phyloP scores from a whole-genome alignment of 2,329 filamentous ascomycete species.

The Penicillium oxalicum region DNA sequence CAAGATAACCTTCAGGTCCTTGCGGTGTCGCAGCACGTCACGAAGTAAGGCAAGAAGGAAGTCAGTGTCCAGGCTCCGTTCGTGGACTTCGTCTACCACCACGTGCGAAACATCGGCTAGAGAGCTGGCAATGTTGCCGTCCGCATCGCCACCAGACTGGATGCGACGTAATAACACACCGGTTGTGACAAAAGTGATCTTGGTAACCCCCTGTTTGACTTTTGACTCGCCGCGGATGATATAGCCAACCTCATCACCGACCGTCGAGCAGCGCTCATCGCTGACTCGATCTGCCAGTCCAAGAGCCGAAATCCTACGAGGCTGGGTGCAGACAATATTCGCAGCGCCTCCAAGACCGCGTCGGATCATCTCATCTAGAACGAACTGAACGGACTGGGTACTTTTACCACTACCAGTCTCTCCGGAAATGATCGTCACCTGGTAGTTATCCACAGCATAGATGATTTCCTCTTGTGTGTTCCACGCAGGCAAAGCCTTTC shows the following conservation, averaged over 20 bases:
- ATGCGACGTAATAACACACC: conserved; percentile 84
- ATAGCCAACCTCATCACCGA: conserved; percentile 88
- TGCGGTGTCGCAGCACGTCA: conserved; percentile 67
- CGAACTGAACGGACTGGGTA: conserved; percentile 92
- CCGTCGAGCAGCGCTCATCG: conserved; percentile 74
- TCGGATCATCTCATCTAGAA: conserved; percentile 83
- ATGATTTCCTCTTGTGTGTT: conserved; percentile 71
- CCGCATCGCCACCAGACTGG: conserved; percentile 78
- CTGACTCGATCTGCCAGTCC: conserved; percentile 91
- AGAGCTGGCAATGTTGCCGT: conserved; percentile 73
- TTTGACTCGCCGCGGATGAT: conserved; percentile 86
- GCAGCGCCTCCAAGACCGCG: conserved; percentile 66
- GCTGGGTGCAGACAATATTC: conserved; percentile 94
- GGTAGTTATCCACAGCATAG: conserved; percentile 64
- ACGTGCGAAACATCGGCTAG: conserved; percentile 89
- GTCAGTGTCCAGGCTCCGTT: conserved; percentile 89
- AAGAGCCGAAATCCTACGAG: conserved; percentile 86
- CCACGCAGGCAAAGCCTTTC: conserved; percentile 81
- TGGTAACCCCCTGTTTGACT: conserved; percentile 62
- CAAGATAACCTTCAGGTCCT: conserved; percentile 79
- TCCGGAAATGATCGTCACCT: conserved; percentile 94
- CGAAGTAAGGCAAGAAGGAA: conserved; percentile 83
- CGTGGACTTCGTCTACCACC: conserved; percentile 94
- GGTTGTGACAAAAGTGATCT: conserved; percentile 92
- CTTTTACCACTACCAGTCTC: conserved; percentile 97